Conservation (phyloP, 352 stramenopile species). For the Pythium sp. region DNA sequence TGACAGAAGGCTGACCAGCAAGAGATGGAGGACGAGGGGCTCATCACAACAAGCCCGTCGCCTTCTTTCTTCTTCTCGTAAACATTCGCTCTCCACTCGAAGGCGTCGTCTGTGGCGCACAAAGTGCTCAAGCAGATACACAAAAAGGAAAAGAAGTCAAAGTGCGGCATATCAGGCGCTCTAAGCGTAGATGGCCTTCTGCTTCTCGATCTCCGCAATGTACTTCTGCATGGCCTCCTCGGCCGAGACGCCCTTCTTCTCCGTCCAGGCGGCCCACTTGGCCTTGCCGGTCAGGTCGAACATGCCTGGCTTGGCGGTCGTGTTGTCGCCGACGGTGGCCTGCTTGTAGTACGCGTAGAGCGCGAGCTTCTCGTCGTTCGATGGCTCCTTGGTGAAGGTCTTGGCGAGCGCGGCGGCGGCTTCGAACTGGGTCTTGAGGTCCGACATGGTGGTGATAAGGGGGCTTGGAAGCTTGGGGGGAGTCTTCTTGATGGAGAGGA, state of each 20-base stretch:
- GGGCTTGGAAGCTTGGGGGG: not conserved
- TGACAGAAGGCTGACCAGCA: not conserved
- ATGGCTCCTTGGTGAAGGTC: slow-evolving; percentile 76
- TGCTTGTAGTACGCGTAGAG: slow-evolving; percentile 92
- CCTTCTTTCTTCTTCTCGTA: not conserved
- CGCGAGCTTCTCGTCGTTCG: slow-evolving; percentile 89
- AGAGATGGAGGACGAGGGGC: not conserved
- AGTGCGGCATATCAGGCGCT: not conserved
- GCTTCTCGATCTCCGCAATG: slow-evolving; percentile 82
- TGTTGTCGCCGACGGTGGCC: slow-evolving; percentile 86
- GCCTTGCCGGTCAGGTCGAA: slow-evolving; percentile 85
- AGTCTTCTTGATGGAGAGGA: slow-evolving; percentile 14
- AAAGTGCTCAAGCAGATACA: not conserved
- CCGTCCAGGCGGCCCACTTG: slow-evolving; percentile 88
- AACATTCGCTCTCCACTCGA: not conserved
- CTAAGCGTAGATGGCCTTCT: slow-evolving; percentile 83
- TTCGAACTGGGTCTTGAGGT: slow-evolving; percentile 85
- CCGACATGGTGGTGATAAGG: slow-evolving; percentile 50
- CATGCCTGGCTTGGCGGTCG: slow-evolving; percentile 77
- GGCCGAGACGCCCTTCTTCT: slow-evolving; percentile 80
- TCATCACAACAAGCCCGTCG: not conserved
- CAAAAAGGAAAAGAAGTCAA: not conserved
- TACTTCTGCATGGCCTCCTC: slow-evolving; percentile 88
- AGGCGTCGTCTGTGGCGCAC: not conserved
- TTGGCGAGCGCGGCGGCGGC: slow-evolving; percentile 71